Evolutionary conservation across 805 yeast species (phyloP), one percentile per base, ranked within the genome.

Genomic region (Zygotorulaspora chibaensis): DNA sequence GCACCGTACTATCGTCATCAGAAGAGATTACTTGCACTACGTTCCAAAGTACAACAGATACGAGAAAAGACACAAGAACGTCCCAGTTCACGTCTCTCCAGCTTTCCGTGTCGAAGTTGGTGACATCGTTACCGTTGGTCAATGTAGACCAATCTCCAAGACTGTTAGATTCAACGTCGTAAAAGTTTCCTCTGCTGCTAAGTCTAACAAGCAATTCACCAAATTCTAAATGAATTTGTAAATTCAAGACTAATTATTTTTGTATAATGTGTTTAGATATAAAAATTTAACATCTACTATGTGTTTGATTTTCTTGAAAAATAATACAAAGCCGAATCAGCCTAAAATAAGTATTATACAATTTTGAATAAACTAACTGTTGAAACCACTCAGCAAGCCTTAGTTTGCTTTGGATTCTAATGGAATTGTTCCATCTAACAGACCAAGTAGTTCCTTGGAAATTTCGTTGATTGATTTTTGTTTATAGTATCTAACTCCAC

Each of bases 1-100:
- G 99, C 99, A 93, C 95, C 93, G 99, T 83, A 93, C 99, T 69
- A 86, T 93, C 80, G 85, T 93, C 75, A 87, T 93, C 81, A 90
- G 99, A 85, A 91, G 99, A 81, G 98, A 93, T 74, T 93, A 93
- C 95, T 87, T 93, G 75, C 99, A 93, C 82, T 93, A 88, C 81
- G 87, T 93, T 76, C 96, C 98, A 77, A 93, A 93, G 85, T 93
- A 93, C 83, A 93, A 91, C 96, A 90, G 99, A 87, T 93, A 89
- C 87, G 99, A 93, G 83, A 93, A 93, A 87, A 89, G 99, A 83
- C 99, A 93, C 87, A 93, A 93, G 93, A 93, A 93, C 85, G 83
- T 93, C 59, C 95, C 99, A 74, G 99, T 96, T 69, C 99, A 93
- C 81, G 87, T 93, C 70, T 91, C 98, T 62, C 99, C 99, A 79